Conservation (phyloP, 169 alveolate species). For the Plasmodium chabaudi region DNA sequence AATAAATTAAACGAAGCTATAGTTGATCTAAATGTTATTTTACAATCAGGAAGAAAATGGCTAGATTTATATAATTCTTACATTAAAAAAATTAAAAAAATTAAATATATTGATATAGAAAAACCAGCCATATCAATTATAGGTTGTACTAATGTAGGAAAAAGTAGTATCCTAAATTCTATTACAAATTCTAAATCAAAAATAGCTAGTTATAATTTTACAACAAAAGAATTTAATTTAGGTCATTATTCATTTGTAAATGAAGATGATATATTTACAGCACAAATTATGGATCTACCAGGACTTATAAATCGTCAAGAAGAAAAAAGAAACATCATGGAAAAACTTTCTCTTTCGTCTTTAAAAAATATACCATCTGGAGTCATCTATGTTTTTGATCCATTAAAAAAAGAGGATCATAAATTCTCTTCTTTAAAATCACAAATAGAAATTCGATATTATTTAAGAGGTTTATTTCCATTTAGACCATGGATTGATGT, state of each 20-base stretch:
- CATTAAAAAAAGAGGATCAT: conserved; percentile 65
- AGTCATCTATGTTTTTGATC: conserved; percentile 69
- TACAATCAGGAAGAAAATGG: conserved; percentile 74
- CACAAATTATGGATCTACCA: conserved; percentile 74
- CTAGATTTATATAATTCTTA: conserved; percentile 49
- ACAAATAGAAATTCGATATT: conserved; percentile 66
- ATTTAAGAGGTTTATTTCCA: conserved; percentile 67
- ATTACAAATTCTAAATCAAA: conserved; percentile 55
- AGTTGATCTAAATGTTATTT: conserved; percentile 48
- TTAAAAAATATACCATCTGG: conserved; percentile 64
- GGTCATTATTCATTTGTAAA: conserved; percentile 72
- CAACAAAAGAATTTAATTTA: conserved; percentile 66
- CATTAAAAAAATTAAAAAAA: conserved; percentile 58
- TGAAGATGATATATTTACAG: conserved; percentile 44
- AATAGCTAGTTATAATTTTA: conserved; percentile 65
- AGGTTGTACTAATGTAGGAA: conserved; percentile 75
- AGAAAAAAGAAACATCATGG: conserved; percentile 72
- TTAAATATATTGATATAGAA: conserved; percentile 59
- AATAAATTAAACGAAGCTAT: conserved; percentile 56
- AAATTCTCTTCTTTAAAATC: conserved; percentile 57
- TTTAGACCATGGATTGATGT: conserved; percentile 76
- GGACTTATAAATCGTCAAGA: conserved; percentile 71
- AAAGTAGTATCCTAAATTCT: conserved; percentile 64
- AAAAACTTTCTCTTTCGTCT: conserved; percentile 58
- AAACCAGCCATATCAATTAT: conserved; percentile 68